phyloP scores from a whole-genome alignment of 2,329 filamentous ascomycete genomes.

The Calonectria pseudoreteaudii region DNA sequence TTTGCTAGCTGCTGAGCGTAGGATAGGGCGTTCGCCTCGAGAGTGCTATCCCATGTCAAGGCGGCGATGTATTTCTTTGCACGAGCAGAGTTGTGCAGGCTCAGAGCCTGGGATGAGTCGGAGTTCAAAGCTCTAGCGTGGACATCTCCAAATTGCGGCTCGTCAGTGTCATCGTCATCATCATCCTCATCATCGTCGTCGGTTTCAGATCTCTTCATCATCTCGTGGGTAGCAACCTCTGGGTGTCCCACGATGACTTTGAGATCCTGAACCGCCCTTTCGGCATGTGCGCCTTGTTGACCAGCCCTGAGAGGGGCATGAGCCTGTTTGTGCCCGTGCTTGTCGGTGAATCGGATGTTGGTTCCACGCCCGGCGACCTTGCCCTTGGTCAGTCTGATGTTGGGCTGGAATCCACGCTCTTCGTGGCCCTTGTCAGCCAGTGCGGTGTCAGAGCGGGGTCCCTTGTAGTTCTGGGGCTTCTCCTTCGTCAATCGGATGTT shows the following conservation, averaged over 20 bases:
- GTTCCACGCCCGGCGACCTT: neutral
- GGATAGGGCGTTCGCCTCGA: neutral
- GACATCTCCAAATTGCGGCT: neutral
- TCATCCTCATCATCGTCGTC: no score
- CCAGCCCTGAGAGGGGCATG: neutral
- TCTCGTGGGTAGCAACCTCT: neutral
- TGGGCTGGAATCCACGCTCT: neutral
- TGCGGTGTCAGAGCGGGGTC: neutral
- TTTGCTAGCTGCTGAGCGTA: neutral
- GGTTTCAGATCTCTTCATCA: neutral
- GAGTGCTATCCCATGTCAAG: neutral
- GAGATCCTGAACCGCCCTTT: neutral
- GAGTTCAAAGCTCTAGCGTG: neutral
- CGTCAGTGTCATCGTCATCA: neutral
- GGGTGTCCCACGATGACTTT: neutral
- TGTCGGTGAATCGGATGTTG: neutral
- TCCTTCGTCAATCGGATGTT: neutral
- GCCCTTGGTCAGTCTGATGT: neutral
- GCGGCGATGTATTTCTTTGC: neutral
- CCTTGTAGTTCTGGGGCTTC: neutral
- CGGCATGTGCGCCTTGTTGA: neutral
- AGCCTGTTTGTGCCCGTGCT: neutral
- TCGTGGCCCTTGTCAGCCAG: neutral
- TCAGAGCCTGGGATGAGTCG: neutral
- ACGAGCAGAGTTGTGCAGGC: neutral